phyloP scores from a whole-genome alignment of 2,329 filamentous ascomycete species.

The Chaetomium sp. region DNA sequence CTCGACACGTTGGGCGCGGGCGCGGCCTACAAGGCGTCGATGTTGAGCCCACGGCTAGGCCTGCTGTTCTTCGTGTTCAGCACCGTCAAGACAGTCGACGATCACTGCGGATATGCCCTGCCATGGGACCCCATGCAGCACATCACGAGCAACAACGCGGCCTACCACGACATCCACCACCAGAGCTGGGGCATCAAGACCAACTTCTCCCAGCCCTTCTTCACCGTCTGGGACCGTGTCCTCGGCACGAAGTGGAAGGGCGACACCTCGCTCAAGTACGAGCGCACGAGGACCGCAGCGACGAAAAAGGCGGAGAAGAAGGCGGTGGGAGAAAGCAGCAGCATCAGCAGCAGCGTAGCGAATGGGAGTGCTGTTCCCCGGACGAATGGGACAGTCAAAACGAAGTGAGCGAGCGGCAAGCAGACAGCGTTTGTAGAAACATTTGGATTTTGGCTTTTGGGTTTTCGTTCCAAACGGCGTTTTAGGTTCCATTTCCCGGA shows the following conservation, averaged over 20 bases:
- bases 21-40: conserved; percentile 71
- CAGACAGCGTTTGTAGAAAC: no score
- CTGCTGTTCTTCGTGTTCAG: conserved; percentile 86
- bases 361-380: neutral
- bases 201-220: conserved; percentile 86
- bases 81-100: conserved; percentile 93
- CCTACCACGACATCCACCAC: conserved; percentile 97
- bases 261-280: conserved; percentile 41
- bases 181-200: conserved; percentile 99
- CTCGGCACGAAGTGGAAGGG: conserved; percentile 80
- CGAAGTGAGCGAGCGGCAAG: no score
- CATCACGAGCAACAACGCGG: conserved; percentile 89
- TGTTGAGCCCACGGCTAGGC: conserved; percentile 78
- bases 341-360: neutral
- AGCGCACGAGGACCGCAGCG: conserved; percentile 35
- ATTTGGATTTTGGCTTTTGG: no score
- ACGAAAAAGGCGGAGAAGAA: conserved; percentile 29
- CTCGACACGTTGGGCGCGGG: conserved; percentile 86
- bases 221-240: conserved; percentile 87
- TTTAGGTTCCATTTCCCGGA: no score
- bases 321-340: neutral
- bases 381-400: no score
- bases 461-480: no score
- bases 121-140: conserved; percentile 92
- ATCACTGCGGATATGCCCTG: conserved; percentile 94